These are phyloP conservation scores for Anisodus acutangulus DNA, from an alignment of 257 asterid species.

Conservation along the genomic window DNA sequence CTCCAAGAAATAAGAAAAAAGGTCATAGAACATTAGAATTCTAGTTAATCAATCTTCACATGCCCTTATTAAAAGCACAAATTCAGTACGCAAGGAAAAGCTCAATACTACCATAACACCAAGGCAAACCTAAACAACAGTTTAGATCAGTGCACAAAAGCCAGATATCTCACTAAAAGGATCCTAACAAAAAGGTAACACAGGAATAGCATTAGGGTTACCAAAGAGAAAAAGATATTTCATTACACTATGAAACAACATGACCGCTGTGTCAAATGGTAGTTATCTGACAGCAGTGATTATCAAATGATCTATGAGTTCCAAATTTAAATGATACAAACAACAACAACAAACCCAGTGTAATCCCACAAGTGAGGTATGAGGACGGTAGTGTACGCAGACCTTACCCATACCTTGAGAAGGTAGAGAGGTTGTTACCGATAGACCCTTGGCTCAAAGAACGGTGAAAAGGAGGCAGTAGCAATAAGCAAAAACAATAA, in stretches of 20 bases:
- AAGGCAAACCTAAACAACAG: neutral
- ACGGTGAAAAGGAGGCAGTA: no score
- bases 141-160: neutral
- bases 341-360: no score
- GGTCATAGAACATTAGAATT: neutral
- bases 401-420: no score
- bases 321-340: neutral
- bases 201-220: neutral
- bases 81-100: neutral
- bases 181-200: neutral
- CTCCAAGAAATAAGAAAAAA: neutral
- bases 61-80: neutral
- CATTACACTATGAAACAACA: neutral
- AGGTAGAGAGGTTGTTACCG: no score
- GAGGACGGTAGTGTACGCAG: no score
- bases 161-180: neutral
- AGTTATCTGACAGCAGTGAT: neutral
- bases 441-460: no score
- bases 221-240: neutral
- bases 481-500: no score
- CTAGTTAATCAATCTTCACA: neutral
- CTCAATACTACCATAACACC: neutral
- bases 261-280: neutral
- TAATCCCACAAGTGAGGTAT: no score
- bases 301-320: conserved; percentile 12